These are phyloP conservation scores for Coniferiporia weirii DNA, from an alignment of 1,284 basidiomycete genomes.

Conservation along the genomic window DNA sequence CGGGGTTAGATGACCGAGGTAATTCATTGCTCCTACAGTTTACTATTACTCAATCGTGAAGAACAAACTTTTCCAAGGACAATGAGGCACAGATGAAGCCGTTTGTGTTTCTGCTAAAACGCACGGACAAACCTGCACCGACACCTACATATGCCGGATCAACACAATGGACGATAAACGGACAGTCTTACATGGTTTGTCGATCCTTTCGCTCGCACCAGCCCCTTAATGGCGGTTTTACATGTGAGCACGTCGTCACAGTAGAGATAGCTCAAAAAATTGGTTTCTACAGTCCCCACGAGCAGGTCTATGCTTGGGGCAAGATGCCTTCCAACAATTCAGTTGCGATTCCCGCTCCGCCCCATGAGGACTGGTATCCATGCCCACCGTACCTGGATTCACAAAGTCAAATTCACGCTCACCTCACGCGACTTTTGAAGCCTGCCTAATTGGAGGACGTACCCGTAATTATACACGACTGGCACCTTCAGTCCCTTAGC, in stretches of 20 bases:
- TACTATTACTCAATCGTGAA: background rate
- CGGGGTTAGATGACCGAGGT: slow-evolving; percentile 42
- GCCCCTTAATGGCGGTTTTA: too few relatives aligned
- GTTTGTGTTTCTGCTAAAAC: too few relatives aligned
- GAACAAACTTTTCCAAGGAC: too few relatives aligned
- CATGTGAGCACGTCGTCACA: too few relatives aligned
- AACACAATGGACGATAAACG: too few relatives aligned
- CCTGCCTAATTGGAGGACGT: slow-evolving; percentile 18
- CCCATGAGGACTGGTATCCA: slow-evolving; percentile 45
- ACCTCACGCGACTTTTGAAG: background rate
- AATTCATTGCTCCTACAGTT: background rate
- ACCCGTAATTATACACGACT: slow-evolving; percentile 45
- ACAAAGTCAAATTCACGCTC: slow-evolving; percentile 19
- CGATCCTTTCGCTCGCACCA: too few relatives aligned
- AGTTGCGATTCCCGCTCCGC: slow-evolving; percentile 40
- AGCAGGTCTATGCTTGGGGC: background rate
- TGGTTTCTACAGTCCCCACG: too few relatives aligned
- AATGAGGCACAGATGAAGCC: too few relatives aligned
- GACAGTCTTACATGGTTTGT: too few relatives aligned
- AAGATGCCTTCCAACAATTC: slow-evolving; percentile 48
- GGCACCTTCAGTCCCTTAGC: slow-evolving; percentile 26
- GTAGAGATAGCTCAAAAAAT: too few relatives aligned
- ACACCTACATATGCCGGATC: too few relatives aligned
- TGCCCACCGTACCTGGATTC: slow-evolving; percentile 37
- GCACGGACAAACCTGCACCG: slow-evolving; percentile 38